These are phyloP conservation scores for Marchantia paleacea DNA, from an alignment of 225 moss, liverwort and hornwort species.

Conservation along the genomic window DNA sequence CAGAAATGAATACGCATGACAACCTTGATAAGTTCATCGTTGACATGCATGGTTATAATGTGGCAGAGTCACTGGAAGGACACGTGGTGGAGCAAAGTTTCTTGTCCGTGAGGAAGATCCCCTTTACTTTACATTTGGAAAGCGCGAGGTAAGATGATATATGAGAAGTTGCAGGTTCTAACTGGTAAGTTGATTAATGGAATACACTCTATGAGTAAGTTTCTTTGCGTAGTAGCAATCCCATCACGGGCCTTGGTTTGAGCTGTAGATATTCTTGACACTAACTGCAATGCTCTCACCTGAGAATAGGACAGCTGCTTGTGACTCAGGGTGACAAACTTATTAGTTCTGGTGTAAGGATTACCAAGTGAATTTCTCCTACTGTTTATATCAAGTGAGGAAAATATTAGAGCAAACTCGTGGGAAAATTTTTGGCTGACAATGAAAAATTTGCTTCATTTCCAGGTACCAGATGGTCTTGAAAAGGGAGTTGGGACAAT, in stretches of 20 bases:
- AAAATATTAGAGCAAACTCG: no score
- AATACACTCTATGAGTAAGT: background rate
- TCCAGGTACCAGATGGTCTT: conserved; percentile 85
- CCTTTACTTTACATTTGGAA: conserved; percentile 74
- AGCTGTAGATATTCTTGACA: no score
- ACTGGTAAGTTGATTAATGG: background rate
- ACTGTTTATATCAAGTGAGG: no score
- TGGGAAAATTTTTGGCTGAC: no score
- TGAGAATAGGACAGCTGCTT: no score
- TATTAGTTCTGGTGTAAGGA: no score
- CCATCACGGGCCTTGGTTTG: no score
- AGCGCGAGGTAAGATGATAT: conserved; percentile 54
- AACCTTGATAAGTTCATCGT: no score
- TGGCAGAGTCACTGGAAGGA: conserved; percentile 68
- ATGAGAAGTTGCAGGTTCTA: background rate
- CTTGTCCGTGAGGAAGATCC: conserved; percentile 68
- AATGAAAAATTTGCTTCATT: background rate
- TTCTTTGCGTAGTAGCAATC: no score
- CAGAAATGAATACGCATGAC: background rate
- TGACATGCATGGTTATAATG: background rate
- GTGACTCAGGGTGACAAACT: no score
- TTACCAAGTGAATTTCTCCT: no score
- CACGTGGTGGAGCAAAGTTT: conserved; percentile 57
- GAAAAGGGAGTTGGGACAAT: conserved; percentile 88
- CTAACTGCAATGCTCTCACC: no score